These are phyloP conservation scores for Backusella sp. DNA, from an alignment of 192 early-diverging fungal species.

Conservation along the genomic window DNA sequence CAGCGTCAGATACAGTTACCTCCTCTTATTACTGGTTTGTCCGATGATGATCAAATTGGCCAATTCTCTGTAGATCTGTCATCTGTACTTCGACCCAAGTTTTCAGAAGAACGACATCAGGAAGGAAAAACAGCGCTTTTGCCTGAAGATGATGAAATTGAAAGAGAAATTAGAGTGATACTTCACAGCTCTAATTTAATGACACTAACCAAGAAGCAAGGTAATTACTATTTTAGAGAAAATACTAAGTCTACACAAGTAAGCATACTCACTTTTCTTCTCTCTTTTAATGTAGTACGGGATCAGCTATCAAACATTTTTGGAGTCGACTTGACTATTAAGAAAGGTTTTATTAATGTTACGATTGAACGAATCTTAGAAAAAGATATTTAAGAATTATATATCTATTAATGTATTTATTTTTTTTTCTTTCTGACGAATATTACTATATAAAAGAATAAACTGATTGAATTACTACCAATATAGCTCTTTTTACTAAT, in stretches of 20 bases:
- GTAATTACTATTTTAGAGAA: slow-evolving; percentile 6
- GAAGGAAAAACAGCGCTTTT: slow-evolving; percentile 9
- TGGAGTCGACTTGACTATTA: slow-evolving; percentile 57
- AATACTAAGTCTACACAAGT: not conserved
- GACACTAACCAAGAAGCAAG: slow-evolving; percentile 70
- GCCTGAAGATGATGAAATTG: slow-evolving; percentile 42
- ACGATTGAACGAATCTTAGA: slow-evolving; percentile 48
- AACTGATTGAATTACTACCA: not conserved
- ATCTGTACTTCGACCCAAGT: slow-evolving; percentile 1
- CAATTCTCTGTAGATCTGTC: slow-evolving; percentile 24
- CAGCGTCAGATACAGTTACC: not conserved
- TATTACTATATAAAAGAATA: not conserved
- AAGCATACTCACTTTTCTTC: slow-evolving; percentile 8
- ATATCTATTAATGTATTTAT: slow-evolving; percentile 4
- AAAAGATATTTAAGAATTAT: slow-evolving; percentile 13
- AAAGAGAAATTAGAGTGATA: slow-evolving; percentile 66
- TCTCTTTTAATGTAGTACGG: slow-evolving; percentile 46
- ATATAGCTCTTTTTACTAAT: not conserved
- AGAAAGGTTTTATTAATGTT: slow-evolving; percentile 69
- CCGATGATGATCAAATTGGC: slow-evolving; percentile 7
- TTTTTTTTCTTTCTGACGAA: not conserved
- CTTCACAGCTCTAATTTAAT: slow-evolving; percentile 59
- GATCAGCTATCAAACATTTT: slow-evolving; percentile 62
- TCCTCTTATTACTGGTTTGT: slow-evolving; percentile 9
- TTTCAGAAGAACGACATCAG: not conserved